Conservation (phyloP, 768 basidiomycete genomes). For the Mycena chlorophos region DNA sequence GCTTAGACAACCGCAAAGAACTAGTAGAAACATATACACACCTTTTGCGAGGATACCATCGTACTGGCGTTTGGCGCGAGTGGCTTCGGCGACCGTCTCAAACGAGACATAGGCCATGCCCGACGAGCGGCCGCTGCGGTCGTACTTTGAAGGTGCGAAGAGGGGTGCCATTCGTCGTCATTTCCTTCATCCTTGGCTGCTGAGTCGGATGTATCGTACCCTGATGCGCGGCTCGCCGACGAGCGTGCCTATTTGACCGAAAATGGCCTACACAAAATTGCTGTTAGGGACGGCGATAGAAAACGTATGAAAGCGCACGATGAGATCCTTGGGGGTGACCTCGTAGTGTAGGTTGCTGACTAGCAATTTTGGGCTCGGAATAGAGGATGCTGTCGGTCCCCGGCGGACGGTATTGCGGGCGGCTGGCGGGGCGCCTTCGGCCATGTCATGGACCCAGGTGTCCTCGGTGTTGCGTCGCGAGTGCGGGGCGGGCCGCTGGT, state of each 20-base stretch:
- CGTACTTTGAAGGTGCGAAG: conserved; percentile 69
- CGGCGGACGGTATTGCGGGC: conserved; percentile 29
- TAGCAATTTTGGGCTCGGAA: conserved; percentile 58
- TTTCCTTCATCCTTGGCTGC: conserved; percentile 59
- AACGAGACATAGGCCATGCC: conserved; percentile 81
- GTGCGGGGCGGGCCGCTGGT: conserved; percentile 57
- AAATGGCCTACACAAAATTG: conserved; percentile 62
- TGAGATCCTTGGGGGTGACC: conserved; percentile 83
- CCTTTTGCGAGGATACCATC: conserved; percentile 89
- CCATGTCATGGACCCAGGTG: conserved; percentile 78
- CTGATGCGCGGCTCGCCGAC: conserved; percentile 90
- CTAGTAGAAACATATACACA: conserved; percentile 31
- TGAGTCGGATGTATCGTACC: conserved; percentile 78
- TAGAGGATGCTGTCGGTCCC: conserved; percentile 30
- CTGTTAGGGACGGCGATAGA: conserved; percentile 4
- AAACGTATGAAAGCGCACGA: conserved; percentile 52
- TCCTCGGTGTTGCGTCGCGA: conserved; percentile 50
- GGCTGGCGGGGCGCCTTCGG: conserved; percentile 41
- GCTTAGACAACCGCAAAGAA: conserved; percentile 10
- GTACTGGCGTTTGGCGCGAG: conserved; percentile 79
- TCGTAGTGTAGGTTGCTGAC: conserved; percentile 93
- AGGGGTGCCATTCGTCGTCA: conserved; percentile 25
- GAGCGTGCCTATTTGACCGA: conserved; percentile 90
- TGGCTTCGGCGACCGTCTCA: conserved; percentile 77
- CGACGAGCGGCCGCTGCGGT: conserved; percentile 89